Evolutionary conservation across 345 rosid genomes (phyloP).

Genomic region (Lepidium didymum): DNA sequence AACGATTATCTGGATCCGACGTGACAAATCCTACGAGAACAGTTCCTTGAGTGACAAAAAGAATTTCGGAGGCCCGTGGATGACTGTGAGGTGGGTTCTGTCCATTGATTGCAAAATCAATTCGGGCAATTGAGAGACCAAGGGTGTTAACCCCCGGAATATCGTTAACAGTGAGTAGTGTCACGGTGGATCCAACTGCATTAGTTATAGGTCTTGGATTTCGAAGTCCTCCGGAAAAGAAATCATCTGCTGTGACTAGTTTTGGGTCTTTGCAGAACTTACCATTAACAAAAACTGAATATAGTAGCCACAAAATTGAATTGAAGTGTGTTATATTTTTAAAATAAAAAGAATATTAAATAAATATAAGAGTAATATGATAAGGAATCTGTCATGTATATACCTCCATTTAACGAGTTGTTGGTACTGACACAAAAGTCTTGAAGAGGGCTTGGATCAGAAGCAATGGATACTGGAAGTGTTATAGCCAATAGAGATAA

Average conservation of each 20-base stretch:
- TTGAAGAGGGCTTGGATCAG: too few relatives aligned
- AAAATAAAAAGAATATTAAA: neutral
- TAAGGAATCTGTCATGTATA: too few relatives aligned
- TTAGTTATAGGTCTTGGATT: neutral
- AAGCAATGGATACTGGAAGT: too few relatives aligned
- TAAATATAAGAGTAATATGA: neutral
- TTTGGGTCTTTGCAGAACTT: constrained; percentile 21
- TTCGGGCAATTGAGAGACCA: constrained; percentile 22
- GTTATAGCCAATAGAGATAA: too few relatives aligned
- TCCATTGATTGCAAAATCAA: constrained; percentile 5
- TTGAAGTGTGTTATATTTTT: too few relatives aligned
- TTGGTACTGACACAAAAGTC: too few relatives aligned
- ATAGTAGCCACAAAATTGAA: neutral
- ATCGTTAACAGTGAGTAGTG: neutral
- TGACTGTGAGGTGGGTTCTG: constrained; percentile 27
- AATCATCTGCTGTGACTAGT: constrained; percentile 2
- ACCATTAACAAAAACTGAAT: constrained; percentile 18
- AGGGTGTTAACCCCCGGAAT: constrained; percentile 1
- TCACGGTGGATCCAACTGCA: neutral
- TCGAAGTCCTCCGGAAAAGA: constrained; percentile 2
- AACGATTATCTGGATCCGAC: neutral
- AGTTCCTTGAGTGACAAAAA: constrained; percentile 5
- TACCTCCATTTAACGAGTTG: too few relatives aligned
- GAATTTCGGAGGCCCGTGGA: constrained; percentile 30
- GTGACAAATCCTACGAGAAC: constrained; percentile 21